Conservation (phyloP, 169 alveolate genomes). For the Condylostoma magnum region DNA sequence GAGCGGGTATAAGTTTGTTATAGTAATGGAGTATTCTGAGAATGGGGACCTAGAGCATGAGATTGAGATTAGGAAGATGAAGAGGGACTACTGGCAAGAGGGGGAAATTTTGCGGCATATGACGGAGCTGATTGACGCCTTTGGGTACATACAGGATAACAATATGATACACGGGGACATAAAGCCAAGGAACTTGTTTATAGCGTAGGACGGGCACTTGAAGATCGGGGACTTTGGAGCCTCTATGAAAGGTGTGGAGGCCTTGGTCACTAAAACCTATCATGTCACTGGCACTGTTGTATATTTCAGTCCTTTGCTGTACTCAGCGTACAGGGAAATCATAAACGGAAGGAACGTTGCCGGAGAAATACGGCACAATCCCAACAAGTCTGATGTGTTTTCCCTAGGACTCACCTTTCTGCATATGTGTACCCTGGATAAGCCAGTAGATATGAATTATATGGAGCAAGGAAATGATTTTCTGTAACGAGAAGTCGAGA, state of each 20-base stretch:
- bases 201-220: constrained; percentile 76
- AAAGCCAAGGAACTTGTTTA: constrained; percentile 84
- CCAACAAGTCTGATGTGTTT: constrained; percentile 77
- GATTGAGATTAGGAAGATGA: constrained; percentile 3
- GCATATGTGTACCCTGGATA: constrained; percentile 56
- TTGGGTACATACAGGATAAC: constrained; percentile 12
- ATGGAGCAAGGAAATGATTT: constrained; percentile 6
- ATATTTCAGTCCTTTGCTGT: constrained; percentile 29
- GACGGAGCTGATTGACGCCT: constrained; percentile 25
- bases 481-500: constrained; percentile 6
- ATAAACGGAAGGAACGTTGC: constrained; percentile 12
- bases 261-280: constrained; percentile 27
- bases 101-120: background rate
- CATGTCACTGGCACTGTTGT: constrained; percentile 31
- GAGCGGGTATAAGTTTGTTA: constrained; percentile 19
- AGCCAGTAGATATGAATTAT: constrained; percentile 18
- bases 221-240: constrained; percentile 92
- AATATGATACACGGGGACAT: constrained; percentile 80
- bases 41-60: constrained; percentile 33
- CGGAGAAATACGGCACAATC: constrained; percentile 64
- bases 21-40: constrained; percentile 32
- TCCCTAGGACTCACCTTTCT: constrained; percentile 68
- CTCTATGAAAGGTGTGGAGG: constrained; percentile 13
- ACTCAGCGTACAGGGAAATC: constrained; percentile 6
- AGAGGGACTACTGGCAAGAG: constrained; percentile 16